Percentiles rank a stretch among this genome's conserved stretches.
Conservation (phyloP, 73 alveolate species). For the Tetrahymena borealis region DNA sequence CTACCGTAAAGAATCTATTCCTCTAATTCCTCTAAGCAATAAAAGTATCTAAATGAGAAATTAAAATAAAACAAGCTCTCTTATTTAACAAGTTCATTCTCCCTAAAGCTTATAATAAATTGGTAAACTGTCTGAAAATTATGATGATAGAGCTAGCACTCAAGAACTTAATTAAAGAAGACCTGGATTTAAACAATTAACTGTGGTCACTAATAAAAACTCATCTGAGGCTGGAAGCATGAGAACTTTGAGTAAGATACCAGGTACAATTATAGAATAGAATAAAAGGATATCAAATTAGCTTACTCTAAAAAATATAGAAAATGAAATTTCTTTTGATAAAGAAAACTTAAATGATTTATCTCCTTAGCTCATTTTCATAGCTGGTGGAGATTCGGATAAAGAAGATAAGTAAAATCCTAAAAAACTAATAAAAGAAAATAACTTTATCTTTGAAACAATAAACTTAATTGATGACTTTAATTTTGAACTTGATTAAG, state of each 20-base stretch:
- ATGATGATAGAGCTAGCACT: too few species aligned
- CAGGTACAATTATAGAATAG: background rate
- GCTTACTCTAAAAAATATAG: background rate
- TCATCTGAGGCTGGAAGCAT: background rate
- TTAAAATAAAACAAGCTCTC: too few species aligned
- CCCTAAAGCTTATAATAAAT: too few species aligned
- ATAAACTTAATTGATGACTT: background rate
- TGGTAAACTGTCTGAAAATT: too few species aligned
- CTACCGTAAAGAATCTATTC: too few species aligned
- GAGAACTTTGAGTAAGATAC: background rate
- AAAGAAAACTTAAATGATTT: background rate
- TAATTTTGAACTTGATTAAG: background rate
- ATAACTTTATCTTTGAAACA: background rate
- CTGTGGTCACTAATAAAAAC: background rate
- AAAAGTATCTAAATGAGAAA: background rate
- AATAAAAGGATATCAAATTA: background rate
- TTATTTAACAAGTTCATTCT: too few species aligned
- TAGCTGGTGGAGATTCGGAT: background rate
- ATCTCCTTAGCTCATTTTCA: background rate
- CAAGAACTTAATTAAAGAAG: too few species aligned
- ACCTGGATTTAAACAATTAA: background rate
- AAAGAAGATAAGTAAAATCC: background rate
- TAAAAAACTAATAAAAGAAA: background rate
- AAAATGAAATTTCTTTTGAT: background rate
- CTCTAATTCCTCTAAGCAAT: too few species aligned